Evolutionary conservation across 495 filamentous ascomycete species (phyloP).

Genomic region (Darksidea phi): DNA sequence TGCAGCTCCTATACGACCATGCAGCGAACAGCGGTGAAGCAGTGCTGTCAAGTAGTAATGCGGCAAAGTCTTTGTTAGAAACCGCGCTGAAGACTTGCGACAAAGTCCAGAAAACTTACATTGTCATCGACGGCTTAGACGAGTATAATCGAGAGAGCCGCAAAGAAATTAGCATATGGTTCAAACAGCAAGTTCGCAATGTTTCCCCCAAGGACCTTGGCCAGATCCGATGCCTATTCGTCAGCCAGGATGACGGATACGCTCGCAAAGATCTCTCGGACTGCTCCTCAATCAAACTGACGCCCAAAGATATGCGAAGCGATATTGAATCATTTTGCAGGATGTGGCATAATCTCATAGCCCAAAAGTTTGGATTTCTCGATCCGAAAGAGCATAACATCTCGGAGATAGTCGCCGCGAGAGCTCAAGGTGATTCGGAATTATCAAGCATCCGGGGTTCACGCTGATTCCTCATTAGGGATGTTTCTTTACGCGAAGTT

Average conservation of each 20-base stretch:
- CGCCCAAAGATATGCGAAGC: conserved; percentile 33
- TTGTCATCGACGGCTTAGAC: conserved; percentile 31
- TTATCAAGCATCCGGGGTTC: not conserved
- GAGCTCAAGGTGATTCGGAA: not conserved
- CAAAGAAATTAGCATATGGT: conserved; percentile 30
- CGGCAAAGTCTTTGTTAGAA: conserved; percentile 16
- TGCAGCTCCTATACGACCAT: conserved; percentile 21
- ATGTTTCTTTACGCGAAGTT: not conserved
- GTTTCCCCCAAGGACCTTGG: not conserved
- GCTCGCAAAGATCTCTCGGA: conserved; percentile 12
- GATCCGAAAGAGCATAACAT: too few species aligned
- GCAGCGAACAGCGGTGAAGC: conserved; percentile 17
- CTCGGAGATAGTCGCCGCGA: not conserved
- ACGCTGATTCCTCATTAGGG: not conserved
- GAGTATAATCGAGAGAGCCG: conserved; percentile 18
- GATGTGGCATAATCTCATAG: not conserved
- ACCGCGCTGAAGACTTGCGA: conserved; percentile 1
- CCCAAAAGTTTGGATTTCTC: too few species aligned
- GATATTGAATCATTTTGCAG: conserved; percentile 10
- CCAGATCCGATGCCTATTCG: conserved; percentile 41
- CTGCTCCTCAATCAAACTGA: conserved; percentile 31
- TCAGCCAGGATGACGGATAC: conserved; percentile 44
- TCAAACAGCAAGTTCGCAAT: conserved; percentile 27
- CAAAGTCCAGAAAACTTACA: conserved; percentile 17
- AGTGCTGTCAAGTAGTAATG: not conserved